A percentile compares a stretch with the other conserved stretches of the same genome.
Conservation (phyloP, 1,139 yeast species). For the Trichomonascaceae sp. region DNA sequence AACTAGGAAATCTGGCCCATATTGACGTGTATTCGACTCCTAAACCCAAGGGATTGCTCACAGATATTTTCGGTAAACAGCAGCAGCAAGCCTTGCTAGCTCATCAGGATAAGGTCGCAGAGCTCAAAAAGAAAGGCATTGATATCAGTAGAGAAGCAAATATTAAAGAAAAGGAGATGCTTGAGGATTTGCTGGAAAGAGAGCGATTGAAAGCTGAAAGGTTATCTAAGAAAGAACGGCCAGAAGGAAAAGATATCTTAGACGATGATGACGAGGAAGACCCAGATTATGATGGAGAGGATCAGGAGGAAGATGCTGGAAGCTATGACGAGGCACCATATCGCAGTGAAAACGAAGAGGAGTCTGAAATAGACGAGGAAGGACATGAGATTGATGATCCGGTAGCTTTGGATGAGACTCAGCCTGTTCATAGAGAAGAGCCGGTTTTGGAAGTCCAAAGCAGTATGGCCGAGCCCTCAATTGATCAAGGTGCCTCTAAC, state of each 20-base stretch:
- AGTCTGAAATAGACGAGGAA: slow-evolving; percentile 19
- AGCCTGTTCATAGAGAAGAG: slow-evolving; percentile 1
- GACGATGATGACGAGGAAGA: slow-evolving; percentile 16
- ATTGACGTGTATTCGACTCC: slow-evolving; percentile 11
- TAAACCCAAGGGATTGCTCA: neutral
- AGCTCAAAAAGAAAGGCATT: slow-evolving; percentile 29
- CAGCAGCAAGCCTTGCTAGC: slow-evolving; percentile 30
- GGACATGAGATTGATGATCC: slow-evolving; percentile 24
- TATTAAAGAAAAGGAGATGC: slow-evolving; percentile 30
- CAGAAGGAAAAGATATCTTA: slow-evolving; percentile 23
- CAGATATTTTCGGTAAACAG: slow-evolving; percentile 18
- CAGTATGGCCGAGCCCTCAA: neutral
- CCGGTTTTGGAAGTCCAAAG: slow-evolving; percentile 6
- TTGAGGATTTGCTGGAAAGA: slow-evolving; percentile 51
- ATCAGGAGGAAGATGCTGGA: slow-evolving; percentile 16
- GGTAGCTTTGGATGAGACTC: neutral
- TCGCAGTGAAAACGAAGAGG: slow-evolving; percentile 26
- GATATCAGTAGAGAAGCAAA: slow-evolving; percentile 26
- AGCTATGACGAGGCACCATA: slow-evolving; percentile 25
- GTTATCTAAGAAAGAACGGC: slow-evolving; percentile 28
- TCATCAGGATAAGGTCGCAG: slow-evolving; percentile 22
- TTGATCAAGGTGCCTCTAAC: neutral
- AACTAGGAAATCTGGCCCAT: slow-evolving; percentile 20
- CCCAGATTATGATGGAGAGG: slow-evolving; percentile 29
- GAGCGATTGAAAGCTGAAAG: slow-evolving; percentile 44